A percentile compares a stretch with the other conserved stretches of the same genome.
phyloP scores from a whole-genome alignment of 2,329 filamentous ascomycete genomes.

The Diaporthe destruens region DNA sequence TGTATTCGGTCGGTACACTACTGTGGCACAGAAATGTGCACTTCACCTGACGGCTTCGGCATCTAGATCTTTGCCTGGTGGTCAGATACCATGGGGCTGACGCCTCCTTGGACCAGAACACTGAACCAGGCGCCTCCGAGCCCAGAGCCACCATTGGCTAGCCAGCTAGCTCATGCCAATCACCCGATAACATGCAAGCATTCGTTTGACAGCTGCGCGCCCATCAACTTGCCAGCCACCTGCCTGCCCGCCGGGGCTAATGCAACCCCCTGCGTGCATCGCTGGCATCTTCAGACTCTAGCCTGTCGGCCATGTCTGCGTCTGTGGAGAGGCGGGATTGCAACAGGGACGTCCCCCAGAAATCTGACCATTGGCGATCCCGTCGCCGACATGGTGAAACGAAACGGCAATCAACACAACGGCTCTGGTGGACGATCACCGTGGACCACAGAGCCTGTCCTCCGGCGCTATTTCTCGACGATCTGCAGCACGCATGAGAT shows the following conservation, averaged over 20 bases:
- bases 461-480: slow-evolving; percentile 4
- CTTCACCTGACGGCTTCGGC: not conserved
- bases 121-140: not conserved
- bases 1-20: slow-evolving; percentile 6
- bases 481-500: slow-evolving; percentile 28
- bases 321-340: not conserved
- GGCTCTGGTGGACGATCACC: slow-evolving; percentile 28
- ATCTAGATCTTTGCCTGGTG: slow-evolving; percentile 5
- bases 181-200: slow-evolving; percentile 6
- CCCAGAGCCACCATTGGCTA: slow-evolving; percentile 11
- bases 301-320: not conserved
- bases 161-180: not conserved
- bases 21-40: not conserved
- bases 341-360: slow-evolving; percentile 26
- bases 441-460: slow-evolving; percentile 9
- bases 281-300: not conserved
- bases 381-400: slow-evolving; percentile 29
- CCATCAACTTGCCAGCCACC: slow-evolving; percentile 12
- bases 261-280: slow-evolving; percentile 13
- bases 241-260: not conserved
- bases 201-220: slow-evolving; percentile 8
- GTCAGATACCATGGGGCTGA: slow-evolving; percentile 26
- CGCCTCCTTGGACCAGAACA: not conserved
- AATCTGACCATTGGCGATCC: slow-evolving; percentile 11
- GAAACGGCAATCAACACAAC: slow-evolving; percentile 25